These are phyloP conservation scores for Penicillium sp. DNA, from an alignment of 2,329 filamentous ascomycete species.

Conservation along the genomic window DNA sequence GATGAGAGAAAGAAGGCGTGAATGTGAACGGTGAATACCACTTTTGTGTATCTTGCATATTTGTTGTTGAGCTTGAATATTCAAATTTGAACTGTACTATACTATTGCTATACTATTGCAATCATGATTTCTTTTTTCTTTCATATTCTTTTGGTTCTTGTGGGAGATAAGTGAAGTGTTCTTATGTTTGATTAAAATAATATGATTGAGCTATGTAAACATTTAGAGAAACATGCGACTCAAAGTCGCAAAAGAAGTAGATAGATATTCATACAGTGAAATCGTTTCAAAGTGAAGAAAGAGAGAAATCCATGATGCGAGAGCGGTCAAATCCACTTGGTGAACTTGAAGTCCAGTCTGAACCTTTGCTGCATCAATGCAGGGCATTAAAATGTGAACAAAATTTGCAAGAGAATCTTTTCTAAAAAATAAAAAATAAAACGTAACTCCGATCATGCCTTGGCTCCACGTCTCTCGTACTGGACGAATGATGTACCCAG, in stretches of 20 bases:
- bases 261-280: slow-evolving; percentile 21
- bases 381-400: slow-evolving; percentile 7
- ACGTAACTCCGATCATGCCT: slow-evolving; percentile 24
- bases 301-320: not conserved
- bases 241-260: not conserved
- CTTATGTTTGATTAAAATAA: slow-evolving; percentile 15
- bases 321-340: not conserved
- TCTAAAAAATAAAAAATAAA: not conserved
- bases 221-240: slow-evolving; percentile 1
- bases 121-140: not conserved
- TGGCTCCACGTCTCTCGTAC: slow-evolving; percentile 61
- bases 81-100: slow-evolving; percentile 23
- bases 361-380: not conserved
- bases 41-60: slow-evolving; percentile 21
- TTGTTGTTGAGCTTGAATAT: slow-evolving; percentile 16
- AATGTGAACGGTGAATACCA: slow-evolving; percentile 4
- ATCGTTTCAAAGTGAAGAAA: slow-evolving; percentile 13
- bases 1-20: slow-evolving; percentile 69
- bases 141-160: not conserved
- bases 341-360: not conserved
- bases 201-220: slow-evolving; percentile 20
- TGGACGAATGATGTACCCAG: slow-evolving; percentile 68
- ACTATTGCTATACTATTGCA: slow-evolving; percentile 18
- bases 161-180: not conserved
- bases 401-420: slow-evolving; percentile 4